A percentile compares a stretch with the other conserved stretches of the same genome.
phyloP scores from a whole-genome alignment of 345 rosid species.

The Physaria fendleri region DNA sequence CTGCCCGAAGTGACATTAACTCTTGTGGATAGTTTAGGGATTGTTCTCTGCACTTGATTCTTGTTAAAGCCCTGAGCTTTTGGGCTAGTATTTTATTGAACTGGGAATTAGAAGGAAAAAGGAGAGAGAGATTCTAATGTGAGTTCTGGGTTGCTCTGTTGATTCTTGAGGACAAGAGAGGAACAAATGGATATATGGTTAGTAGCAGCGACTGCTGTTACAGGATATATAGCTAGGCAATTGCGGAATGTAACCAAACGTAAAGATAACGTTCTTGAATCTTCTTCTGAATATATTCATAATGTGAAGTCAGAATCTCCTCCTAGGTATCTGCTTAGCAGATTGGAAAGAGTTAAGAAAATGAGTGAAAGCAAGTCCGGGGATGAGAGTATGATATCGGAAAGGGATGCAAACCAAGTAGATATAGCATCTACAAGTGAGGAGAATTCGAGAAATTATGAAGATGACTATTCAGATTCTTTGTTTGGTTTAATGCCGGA shows the following conservation, averaged over 20 bases:
- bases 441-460: neutral
- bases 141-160: no score
- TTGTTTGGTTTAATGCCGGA: no score
- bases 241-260: slow-evolving; percentile 38
- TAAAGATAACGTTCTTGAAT: no score
- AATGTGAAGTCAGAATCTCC: slow-evolving; percentile 30
- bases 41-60: no score
- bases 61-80: no score
- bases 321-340: slow-evolving; percentile 12
- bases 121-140: no score
- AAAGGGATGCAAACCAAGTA: slow-evolving; percentile 30
- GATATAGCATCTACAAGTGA: slow-evolving; percentile 31
- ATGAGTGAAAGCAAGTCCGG: no score
- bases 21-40: no score
- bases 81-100: no score
- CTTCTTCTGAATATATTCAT: slow-evolving; percentile 28
- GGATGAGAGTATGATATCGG: no score
- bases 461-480: slow-evolving; percentile 16
- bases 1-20: no score
- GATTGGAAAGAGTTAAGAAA: slow-evolving; percentile 30
- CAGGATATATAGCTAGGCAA: slow-evolving; percentile 56
- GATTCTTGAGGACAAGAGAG: slow-evolving; percentile 2
- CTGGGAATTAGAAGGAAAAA: no score
- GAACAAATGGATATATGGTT: slow-evolving; percentile 65
- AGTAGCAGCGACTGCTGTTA: slow-evolving; percentile 67